A percentile compares a stretch with the other conserved stretches of the same genome.
Evolutionary conservation across 805 yeast genomes (phyloP).

Genomic region (Priceomyces haplophilus): DNA sequence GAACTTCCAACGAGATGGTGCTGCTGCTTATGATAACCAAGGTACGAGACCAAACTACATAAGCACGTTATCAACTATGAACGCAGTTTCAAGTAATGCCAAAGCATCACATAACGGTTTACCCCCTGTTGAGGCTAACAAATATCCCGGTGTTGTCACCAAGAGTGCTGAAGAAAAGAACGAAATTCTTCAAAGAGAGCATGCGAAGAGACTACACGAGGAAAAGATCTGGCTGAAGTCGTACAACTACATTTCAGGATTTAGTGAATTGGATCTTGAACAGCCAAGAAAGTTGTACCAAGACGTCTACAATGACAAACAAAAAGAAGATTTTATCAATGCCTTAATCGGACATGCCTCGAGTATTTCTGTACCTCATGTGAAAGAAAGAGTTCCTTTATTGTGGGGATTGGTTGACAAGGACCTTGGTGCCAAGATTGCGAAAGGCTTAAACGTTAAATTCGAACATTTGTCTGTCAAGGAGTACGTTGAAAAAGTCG

Average conservation of each 20-base stretch:
- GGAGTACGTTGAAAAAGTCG: conserved; percentile 28
- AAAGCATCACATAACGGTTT: conserved; percentile 17
- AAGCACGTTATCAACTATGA: conserved; percentile 37
- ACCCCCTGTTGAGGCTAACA: conserved; percentile 19
- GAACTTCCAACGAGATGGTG: conserved; percentile 23
- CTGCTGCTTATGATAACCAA: conserved; percentile 24
- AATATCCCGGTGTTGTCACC: conserved; percentile 33
- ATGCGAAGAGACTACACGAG: conserved; percentile 32
- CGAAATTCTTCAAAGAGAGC: conserved; percentile 25
- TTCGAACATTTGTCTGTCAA: conserved; percentile 31
- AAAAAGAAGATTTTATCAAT: conserved; percentile 30
- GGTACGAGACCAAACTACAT: conserved; percentile 53
- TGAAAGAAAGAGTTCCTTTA: conserved; percentile 38
- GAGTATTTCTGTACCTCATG: conserved; percentile 21
- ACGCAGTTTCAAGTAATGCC: conserved; percentile 18
- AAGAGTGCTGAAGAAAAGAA: conserved; percentile 21
- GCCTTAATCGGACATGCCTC: conserved; percentile 41
- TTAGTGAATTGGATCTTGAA: conserved; percentile 43
- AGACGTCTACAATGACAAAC: conserved; percentile 33
- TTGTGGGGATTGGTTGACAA: conserved; percentile 42
- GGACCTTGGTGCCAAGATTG: conserved; percentile 38
- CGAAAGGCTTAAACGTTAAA: conserved; percentile 39
- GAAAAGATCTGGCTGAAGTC: conserved; percentile 33
- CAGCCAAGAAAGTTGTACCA: conserved; percentile 45
- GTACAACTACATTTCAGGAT: conserved; percentile 38